Conservation (phyloP, 768 basidiomycete genomes). For the Suillus discolor region DNA sequence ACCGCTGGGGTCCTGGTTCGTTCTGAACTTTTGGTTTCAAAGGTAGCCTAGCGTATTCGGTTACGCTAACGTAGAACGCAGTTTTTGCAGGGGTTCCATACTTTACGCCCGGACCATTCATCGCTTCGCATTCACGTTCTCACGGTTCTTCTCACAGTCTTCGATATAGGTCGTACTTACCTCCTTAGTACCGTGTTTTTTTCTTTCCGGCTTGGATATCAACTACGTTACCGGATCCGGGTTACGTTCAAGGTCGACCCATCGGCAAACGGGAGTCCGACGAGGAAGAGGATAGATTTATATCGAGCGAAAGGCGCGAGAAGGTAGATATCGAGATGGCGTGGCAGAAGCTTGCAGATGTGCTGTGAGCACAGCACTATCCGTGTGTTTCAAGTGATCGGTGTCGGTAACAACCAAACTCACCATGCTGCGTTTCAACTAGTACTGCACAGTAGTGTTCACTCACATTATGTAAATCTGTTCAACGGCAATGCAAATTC, state of each 20-base stretch:
- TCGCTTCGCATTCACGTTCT: constrained; percentile 38
- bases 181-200: constrained; percentile 35
- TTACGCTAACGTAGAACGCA: constrained; percentile 23
- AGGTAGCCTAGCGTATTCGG: constrained; percentile 48
- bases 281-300: constrained; percentile 57
- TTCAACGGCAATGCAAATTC: too few relatives aligned
- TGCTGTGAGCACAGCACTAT: constrained; percentile 20
- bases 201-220: constrained; percentile 40
- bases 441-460: not conserved
- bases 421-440: not conserved
- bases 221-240: constrained; percentile 36
- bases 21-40: constrained; percentile 49
- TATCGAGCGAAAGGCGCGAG: constrained; percentile 27
- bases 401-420: not conserved
- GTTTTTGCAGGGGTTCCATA: constrained; percentile 35
- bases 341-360: constrained; percentile 24
- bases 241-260: constrained; percentile 54
- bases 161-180: constrained; percentile 18
- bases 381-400: not conserved
- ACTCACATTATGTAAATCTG: not conserved
- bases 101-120: constrained; percentile 54
- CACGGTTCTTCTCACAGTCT: not conserved
- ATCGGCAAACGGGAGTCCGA: constrained; percentile 60
- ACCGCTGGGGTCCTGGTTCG: constrained; percentile 64
- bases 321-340: constrained; percentile 21